Percentiles rank a stretch among this genome's conserved stretches.
Evolutionary conservation across 768 basidiomycete species (phyloP).

Genomic region (Mycena latifolia): DNA sequence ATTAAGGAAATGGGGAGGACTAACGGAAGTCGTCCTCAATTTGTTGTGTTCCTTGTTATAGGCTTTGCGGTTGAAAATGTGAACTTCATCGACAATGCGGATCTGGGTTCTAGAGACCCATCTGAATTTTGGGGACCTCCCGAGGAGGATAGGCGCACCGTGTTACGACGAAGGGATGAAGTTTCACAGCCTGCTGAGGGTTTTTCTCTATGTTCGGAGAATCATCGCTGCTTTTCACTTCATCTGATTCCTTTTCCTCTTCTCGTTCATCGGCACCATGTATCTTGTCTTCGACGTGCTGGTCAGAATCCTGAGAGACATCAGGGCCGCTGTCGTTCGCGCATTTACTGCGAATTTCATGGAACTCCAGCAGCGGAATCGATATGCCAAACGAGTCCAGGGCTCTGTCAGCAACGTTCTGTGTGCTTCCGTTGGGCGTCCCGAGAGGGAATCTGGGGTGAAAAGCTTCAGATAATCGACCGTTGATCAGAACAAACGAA

Average conservation of each 20-base stretch:
- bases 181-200: conserved; percentile 36
- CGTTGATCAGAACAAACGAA: not conserved
- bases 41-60: conserved; percentile 44
- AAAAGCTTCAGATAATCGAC: not conserved
- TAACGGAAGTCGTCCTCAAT: conserved; percentile 40
- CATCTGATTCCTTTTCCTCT: conserved; percentile 16
- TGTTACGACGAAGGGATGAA: conserved; percentile 52
- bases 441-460: conserved; percentile 27
- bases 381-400: conserved; percentile 32
- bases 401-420: conserved; percentile 17
- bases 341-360: conserved; percentile 22
- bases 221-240: not conserved
- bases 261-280: not conserved
- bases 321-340: not conserved
- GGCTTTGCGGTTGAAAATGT: conserved; percentile 43
- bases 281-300: not conserved
- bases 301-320: not conserved
- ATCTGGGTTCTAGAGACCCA: conserved; percentile 47
- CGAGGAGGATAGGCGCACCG: conserved; percentile 38
- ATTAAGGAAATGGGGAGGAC: conserved; percentile 14
- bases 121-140: not conserved
- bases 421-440: not conserved
- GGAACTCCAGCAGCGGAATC: conserved; percentile 32
- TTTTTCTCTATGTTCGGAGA: conserved; percentile 15
- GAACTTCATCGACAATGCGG: conserved; percentile 46